Evolutionary conservation across 169 alveolate genomes (phyloP).

Genomic region (Eimeria necatrix): DNA sequence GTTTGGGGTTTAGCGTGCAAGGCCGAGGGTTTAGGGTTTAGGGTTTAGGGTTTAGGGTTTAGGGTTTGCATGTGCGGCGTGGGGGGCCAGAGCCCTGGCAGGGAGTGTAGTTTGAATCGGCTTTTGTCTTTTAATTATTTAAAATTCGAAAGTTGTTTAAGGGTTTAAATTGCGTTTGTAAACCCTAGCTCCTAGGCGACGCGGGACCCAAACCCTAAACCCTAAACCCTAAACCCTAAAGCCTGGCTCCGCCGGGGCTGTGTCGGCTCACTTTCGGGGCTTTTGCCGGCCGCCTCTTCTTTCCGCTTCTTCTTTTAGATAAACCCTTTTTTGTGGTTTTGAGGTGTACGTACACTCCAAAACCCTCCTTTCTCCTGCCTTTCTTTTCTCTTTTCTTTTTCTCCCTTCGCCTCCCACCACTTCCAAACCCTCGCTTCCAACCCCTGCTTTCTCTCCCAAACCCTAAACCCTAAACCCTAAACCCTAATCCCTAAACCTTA

Average conservation of each 20-base stretch:
- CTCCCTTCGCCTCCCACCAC: not conserved
- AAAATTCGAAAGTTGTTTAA: not conserved
- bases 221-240: slow-evolving; percentile 67
- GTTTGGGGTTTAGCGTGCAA: not conserved
- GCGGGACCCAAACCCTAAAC: slow-evolving; percentile 53
- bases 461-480: no score
- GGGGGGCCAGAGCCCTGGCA: slow-evolving; percentile 28
- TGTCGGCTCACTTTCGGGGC: slow-evolving; percentile 23
- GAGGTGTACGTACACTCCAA: slow-evolving; percentile 32
- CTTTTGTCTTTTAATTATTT: not conserved
- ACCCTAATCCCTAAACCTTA: not conserved
- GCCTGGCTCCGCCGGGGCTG: slow-evolving; percentile 43
- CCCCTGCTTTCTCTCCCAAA: not conserved
- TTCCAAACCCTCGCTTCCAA: not conserved
- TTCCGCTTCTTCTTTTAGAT: not conserved
- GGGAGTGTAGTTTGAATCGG: slow-evolving; percentile 13
- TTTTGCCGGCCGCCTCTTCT: not conserved
- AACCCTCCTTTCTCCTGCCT: not conserved
- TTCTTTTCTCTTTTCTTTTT: not conserved
- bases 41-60: slow-evolving; percentile 62
- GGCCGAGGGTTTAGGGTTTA: slow-evolving; percentile 52
- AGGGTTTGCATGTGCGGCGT: slow-evolving; percentile 59
- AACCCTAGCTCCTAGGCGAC: not conserved
- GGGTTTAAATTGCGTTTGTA: not conserved
- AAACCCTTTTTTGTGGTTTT: not conserved